These are phyloP conservation scores for Pseudopyricularia javanii DNA, from an alignment of 2,329 filamentous ascomycete species.

Conservation along the genomic window DNA sequence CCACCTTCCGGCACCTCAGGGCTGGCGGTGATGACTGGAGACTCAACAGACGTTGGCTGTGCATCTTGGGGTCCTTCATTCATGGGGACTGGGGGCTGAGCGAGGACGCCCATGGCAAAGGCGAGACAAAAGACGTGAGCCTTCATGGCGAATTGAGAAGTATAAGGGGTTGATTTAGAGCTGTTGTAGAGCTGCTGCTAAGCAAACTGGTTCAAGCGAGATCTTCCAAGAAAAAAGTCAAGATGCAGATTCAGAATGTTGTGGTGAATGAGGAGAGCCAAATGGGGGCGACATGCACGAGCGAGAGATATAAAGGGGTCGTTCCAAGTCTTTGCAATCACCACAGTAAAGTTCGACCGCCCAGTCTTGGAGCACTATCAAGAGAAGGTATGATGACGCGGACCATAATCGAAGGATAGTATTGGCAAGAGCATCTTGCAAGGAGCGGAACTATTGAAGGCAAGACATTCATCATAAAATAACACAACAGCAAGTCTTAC, in stretches of 20 bases:
- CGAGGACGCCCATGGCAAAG: not conserved
- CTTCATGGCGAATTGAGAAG: not conserved
- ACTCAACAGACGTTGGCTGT: not conserved
- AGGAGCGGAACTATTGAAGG: no score
- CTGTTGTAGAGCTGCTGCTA: not conserved
- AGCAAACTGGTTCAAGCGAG: not conserved
- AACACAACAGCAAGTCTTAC: no score
- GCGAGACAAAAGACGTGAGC: not conserved
- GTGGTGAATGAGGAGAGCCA: not conserved
- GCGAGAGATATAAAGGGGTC: not conserved
- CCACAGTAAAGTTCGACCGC: no score
- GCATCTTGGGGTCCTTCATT: not conserved
- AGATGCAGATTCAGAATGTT: not conserved
- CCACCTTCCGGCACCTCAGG: not conserved
- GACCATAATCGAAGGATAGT: no score
- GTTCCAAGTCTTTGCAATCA: no score
- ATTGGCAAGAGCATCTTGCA: no score
- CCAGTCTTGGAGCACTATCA: no score
- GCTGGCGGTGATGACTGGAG: not conserved
- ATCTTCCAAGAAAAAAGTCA: not conserved
- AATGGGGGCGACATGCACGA: not conserved
- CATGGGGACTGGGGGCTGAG: not conserved
- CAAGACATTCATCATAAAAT: no score
- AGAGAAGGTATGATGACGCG: no score
- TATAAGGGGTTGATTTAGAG: not conserved